Base-by-base conservation (phyloP, 768 basidiomycete species). In the Termitomyces sp. region DNA sequence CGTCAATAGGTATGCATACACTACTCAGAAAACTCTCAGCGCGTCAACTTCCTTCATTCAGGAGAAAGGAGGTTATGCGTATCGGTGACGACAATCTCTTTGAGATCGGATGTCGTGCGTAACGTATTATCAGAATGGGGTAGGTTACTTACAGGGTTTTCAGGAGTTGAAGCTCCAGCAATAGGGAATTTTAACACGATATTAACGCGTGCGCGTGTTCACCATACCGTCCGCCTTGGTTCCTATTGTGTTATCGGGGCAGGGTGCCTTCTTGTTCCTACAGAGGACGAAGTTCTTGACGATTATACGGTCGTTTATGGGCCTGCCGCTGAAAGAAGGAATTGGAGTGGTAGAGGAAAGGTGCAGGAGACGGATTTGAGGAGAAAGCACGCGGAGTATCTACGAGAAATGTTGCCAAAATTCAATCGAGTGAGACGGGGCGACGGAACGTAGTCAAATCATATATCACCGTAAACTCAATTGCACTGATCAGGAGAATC, bases 1-100 rank as follows among this genome's bases (percentile, higher is more conserved):
- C 61, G 88, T 97, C 52, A 98, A 98, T 72, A 81, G 92, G 84
- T 89, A 59, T 54, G 71, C 47, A 33, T 16, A 30, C 27, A 34
- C 43, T 4, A 22, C 8, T 24, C n/a, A 24, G 47, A 20, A 20
- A 34, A 53, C 32, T 32, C 37, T 9, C 32, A 20, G 43, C 8
- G 16, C 39, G 44, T 24, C 33, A 22, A 44, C 5, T 40, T 54
- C 18, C 58, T 30, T 53, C 16, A 26, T 44, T 16, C 40, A 88
- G 85, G 65, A 73, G 82, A 54, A 93, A 90, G 66, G 90, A 93
- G 67, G 83, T 89, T 36, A 93, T 98, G 93, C 84, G 87, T 20
- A 93, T 99, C 48, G 96, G 96, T 5, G 88, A 96, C 69, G 86
- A 91, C 60, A 98, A 98, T 70, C 76, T 95, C 57, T 96, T 99